phyloP scores from a whole-genome alignment of 441 rosid genomes.

The Macaranga tanarius region DNA sequence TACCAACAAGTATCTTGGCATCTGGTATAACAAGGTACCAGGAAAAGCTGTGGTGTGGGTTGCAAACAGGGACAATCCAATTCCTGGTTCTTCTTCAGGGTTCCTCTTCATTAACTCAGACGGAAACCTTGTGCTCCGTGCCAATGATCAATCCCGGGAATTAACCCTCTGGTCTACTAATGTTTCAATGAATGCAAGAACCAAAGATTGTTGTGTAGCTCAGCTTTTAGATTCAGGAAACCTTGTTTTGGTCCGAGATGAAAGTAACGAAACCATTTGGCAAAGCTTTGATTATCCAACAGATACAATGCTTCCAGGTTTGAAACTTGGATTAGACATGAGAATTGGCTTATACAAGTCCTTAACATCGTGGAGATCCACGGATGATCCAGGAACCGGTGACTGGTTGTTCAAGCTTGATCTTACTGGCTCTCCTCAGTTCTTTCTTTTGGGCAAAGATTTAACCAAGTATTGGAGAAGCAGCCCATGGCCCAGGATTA shows the following conservation, averaged over 20 bases:
- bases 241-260: conserved; percentile 20
- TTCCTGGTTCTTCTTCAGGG: conserved; percentile 18
- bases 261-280: conserved; percentile 19
- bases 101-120: conserved; percentile 2
- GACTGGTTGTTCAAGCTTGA: conserved; percentile 11
- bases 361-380: conserved; percentile 29
- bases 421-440: conserved; percentile 20
- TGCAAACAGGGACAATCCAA: conserved; percentile 30
- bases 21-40: conserved; percentile 28
- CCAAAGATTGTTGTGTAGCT: neutral
- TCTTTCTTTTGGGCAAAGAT: conserved; percentile 9
- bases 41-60: conserved; percentile 27
- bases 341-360: conserved; percentile 11
- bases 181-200: neutral
- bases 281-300: conserved; percentile 37
- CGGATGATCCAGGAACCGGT: conserved; percentile 30
- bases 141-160: neutral
- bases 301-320: conserved; percentile 15
- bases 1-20: conserved; percentile 14
- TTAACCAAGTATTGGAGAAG: conserved; percentile 7
- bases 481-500: conserved; percentile 24
- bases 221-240: conserved; percentile 36
- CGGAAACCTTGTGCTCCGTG: conserved; percentile 27
- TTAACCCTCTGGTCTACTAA: conserved; percentile 34
- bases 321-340: conserved; percentile 25